Evolutionary conservation across 148 eudicot genomes (phyloP).

Genomic region (Silene uniflora): DNA sequence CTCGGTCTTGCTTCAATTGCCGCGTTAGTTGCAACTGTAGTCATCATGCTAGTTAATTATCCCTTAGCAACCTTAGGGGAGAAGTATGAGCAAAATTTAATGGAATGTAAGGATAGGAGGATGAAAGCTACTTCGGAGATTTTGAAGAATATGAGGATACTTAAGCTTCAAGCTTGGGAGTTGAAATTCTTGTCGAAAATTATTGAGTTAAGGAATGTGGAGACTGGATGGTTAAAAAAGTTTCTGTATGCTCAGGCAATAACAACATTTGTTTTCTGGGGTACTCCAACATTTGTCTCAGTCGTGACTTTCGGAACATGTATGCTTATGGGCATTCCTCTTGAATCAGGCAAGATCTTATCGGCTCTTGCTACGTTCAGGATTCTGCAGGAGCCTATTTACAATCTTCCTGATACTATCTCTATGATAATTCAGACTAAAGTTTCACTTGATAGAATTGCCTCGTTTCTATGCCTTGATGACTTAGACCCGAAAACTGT

Average conservation of each 20-base stretch:
- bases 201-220: conserved; percentile 31
- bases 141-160: conserved; percentile 48
- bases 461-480: conserved; percentile 43
- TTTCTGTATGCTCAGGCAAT: conserved; percentile 34
- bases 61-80: conserved; percentile 41
- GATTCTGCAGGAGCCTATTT: conserved; percentile 38
- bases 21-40: conserved; percentile 40
- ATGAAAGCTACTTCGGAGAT: conserved; percentile 53
- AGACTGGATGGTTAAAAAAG: conserved; percentile 44
- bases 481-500: conserved; percentile 36
- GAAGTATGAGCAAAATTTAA: conserved; percentile 39
- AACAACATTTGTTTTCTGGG: conserved; percentile 44
- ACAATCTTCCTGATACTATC: conserved; percentile 41
- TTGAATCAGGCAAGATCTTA: conserved; percentile 48
- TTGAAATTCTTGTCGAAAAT: conserved; percentile 54
- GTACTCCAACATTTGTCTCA: conserved; percentile 44
- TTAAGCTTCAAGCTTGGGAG: conserved; percentile 60
- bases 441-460: conserved; percentile 53
- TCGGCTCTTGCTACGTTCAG: conserved; percentile 44
- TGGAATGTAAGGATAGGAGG: conserved; percentile 46
- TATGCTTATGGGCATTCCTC: conserved; percentile 43
- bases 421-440: conserved; percentile 48
- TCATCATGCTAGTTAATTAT: conserved; percentile 46
- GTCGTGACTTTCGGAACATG: conserved; percentile 44
- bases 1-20: conserved; percentile 59